phyloP scores from a whole-genome alignment of 345 rosid species.

The Syzygium oleosum region DNA sequence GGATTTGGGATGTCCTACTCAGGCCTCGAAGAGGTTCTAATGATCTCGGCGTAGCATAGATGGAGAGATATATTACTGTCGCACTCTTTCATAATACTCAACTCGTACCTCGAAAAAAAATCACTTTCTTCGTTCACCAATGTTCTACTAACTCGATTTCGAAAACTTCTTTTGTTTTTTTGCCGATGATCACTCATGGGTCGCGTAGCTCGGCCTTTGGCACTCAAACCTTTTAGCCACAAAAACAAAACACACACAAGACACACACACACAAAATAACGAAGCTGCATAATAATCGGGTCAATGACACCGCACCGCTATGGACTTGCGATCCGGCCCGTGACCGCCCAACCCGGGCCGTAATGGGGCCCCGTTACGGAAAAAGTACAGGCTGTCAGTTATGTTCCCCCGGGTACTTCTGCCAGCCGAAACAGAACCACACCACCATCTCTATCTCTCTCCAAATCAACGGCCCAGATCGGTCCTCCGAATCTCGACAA shows the following conservation, averaged over 20 bases:
- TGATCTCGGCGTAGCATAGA: no score
- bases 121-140: no score
- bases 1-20: no score
- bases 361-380: background rate
- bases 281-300: no score
- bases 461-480: constrained; percentile 2
- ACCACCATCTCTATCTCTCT: background rate
- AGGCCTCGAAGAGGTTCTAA: no score
- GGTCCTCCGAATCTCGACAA: constrained; percentile 1
- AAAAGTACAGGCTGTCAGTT: background rate
- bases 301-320: no score
- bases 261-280: no score
- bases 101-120: no score
- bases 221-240: no score
- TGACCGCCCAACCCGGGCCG: background rate
- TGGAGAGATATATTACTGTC: no score
- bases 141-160: background rate
- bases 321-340: background rate
- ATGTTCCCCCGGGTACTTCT: background rate
- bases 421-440: background rate
- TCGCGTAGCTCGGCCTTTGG: background rate
- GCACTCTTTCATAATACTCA: no score
- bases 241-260: no score
- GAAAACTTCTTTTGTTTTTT: background rate
- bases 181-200: background rate